Conservation (phyloP, 176 grass and related monocot genomes). For the Cymbopogon citratus region DNA sequence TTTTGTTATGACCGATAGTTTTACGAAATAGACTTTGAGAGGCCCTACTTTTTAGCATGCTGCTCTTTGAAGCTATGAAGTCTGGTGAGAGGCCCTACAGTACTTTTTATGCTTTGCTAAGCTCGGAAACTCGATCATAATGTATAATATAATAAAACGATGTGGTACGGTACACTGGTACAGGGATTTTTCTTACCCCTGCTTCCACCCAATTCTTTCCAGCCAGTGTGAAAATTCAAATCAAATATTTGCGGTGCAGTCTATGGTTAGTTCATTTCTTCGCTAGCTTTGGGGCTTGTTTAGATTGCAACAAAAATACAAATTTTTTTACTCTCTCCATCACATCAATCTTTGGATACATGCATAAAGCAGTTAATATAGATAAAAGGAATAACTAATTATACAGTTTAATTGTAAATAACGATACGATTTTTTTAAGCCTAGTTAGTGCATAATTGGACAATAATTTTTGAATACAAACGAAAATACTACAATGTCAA, state of each 20-base stretch:
- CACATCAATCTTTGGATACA: too few species aligned
- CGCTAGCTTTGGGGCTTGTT: neutral
- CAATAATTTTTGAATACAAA: too few species aligned
- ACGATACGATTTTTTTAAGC: too few species aligned
- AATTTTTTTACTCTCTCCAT: too few species aligned
- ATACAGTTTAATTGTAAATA: too few species aligned
- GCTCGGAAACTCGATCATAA: neutral
- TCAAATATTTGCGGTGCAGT: neutral
- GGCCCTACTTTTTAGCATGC: neutral
- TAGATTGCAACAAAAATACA: too few species aligned
- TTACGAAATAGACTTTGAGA: neutral
- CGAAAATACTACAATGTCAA: too few species aligned
- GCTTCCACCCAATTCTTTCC: neutral
- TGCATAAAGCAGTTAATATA: too few species aligned
- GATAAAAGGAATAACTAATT: too few species aligned
- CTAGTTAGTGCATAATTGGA: too few species aligned
- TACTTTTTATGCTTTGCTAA: neutral
- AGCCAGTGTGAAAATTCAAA: neutral
- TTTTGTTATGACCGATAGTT: neutral
- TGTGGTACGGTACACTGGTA: neutral
- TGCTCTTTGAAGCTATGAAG: constrained; percentile 3
- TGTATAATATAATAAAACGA: neutral
- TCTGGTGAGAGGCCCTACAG: neutral
- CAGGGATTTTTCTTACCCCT: neutral
- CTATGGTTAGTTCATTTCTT: neutral